Conservation (phyloP, 768 basidiomycete species). For the Tulasnella sp. region DNA sequence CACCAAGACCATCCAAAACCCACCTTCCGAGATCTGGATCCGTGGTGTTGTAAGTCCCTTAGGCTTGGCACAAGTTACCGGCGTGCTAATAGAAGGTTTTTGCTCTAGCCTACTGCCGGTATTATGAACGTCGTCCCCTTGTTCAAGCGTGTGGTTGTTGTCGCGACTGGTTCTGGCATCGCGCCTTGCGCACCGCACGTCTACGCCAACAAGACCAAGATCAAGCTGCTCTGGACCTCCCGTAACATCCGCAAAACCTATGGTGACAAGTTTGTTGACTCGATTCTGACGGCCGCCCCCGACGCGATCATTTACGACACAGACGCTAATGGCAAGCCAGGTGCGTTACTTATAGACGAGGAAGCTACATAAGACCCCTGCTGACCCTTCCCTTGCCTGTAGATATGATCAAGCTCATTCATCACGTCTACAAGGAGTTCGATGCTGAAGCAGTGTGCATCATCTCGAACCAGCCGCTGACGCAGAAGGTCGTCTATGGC, state of each 20-base stretch:
- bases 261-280: conserved; percentile 47
- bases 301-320: conserved; percentile 17
- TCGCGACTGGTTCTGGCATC: conserved; percentile 42
- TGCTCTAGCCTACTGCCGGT: conserved; percentile 10
- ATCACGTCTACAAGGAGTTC: conserved; percentile 17
- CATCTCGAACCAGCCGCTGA: conserved; percentile 16
- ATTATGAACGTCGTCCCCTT: conserved; percentile 17
- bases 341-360: no score
- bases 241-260: conserved; percentile 52
- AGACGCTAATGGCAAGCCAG: conserved; percentile 15
- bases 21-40: conserved; percentile 45
- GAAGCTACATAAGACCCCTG: no score
- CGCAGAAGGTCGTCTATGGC: conserved; percentile 18
- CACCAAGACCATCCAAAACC: conserved; percentile 39
- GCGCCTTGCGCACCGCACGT: conserved; percentile 44
- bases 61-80: no score
- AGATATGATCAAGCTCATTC: conserved; percentile 14
- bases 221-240: conserved; percentile 44
- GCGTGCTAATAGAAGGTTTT: not conserved
- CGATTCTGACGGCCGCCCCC: conserved; percentile 35
- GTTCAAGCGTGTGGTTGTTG: conserved; percentile 17
- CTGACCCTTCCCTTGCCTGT: not conserved
- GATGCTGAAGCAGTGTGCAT: conserved; percentile 17
- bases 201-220: conserved; percentile 7
- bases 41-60: conserved; percentile 33